Evolutionary conservation across 495 filamentous ascomycete genomes (phyloP).

Genomic region (Hypoxylon trugodes): DNA sequence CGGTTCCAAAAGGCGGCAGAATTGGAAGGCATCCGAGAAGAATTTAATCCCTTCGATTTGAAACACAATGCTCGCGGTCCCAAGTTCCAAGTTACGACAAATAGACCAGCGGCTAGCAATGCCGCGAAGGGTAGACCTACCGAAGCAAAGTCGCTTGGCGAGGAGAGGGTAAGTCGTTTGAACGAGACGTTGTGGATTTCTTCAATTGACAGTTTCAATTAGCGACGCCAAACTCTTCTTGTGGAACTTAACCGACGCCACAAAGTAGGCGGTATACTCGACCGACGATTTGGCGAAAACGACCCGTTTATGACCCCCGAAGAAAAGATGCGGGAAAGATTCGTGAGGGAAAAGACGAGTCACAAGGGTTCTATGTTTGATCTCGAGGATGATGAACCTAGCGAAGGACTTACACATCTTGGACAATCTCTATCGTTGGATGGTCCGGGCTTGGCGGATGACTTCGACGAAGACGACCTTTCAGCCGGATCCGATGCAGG

Average conservation of each 20-base stretch:
- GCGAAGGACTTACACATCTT: slow-evolving; percentile 80
- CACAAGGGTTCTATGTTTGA: slow-evolving; percentile 84
- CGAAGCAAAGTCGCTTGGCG: slow-evolving; percentile 82
- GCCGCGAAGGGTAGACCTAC: slow-evolving; percentile 72
- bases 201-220: not conserved
- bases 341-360: slow-evolving; percentile 81
- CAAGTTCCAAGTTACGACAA: slow-evolving; percentile 80
- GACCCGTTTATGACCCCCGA: slow-evolving; percentile 94
- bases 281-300: slow-evolving; percentile 95
- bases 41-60: slow-evolving; percentile 97
- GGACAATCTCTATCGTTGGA: slow-evolving; percentile 75
- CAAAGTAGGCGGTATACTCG: slow-evolving; percentile 90
- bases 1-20: slow-evolving; percentile 76
- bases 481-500: slow-evolving; percentile 60
- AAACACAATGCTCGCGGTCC: slow-evolving; percentile 71
- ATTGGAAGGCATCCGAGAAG: slow-evolving; percentile 84
- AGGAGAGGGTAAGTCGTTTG: slow-evolving; percentile 74
- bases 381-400: slow-evolving; percentile 82
- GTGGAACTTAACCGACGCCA: slow-evolving; percentile 85
- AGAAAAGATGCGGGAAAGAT: slow-evolving; percentile 90
- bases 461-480: slow-evolving; percentile 74
- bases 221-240: slow-evolving; percentile 81
- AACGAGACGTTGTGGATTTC: not conserved
- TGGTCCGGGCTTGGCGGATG: slow-evolving; percentile 65
- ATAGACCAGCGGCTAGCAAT: slow-evolving; percentile 58